Base-by-base conservation (phyloP, 2,329 filamentous ascomycete species). In the Knufia fluminis region DNA sequence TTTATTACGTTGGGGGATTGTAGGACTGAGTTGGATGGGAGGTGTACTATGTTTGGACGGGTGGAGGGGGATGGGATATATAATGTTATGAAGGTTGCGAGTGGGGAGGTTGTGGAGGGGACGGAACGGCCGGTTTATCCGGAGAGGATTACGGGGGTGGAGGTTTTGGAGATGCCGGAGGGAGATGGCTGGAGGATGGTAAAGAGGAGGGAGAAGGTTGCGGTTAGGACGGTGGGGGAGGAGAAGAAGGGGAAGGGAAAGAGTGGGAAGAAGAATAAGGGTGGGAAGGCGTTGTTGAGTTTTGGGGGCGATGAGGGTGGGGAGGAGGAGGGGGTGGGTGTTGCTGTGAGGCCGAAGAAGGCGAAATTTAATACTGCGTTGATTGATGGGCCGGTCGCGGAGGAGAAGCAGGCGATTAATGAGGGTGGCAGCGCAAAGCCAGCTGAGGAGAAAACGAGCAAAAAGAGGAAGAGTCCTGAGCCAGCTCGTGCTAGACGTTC, bases 31-130 rank as follows among this genome's bases (percentile, higher is more conserved):
- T 66, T 98, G 61, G 87, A 85, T 58, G 85, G 84, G 46, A 87
- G 86, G 68, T 96, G 96, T 66, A 97, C 92, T 0, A 71, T 97
- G 65, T 97, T 98, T 71, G 92, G 92, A 16, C 77, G 92, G 50
- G 78, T 98, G 39, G 88, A 86, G 31, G 92, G 91, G 23, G 88
- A 97, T 57, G 96, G 91, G 14, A 92, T 98, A 49, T 98, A 94
- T 70, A 97, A 96, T 65, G 67, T 98, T 61, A 82, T 90, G 62
- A 94, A 90, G 68, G 95, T 97, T 75, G 89, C 85, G 17, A 90
- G 97, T 64, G 80, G 79, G 0, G 92, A 97, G 62, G 71, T 94
- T 16, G 79, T 83, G 22, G 83, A 87, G 48, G 83, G 82, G 14
- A 82, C 79, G 4, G 91, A 97, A 55, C 77, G 88, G 53, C 91